phyloP scores from a whole-genome alignment of 2,329 filamentous ascomycete species.

The Penicillium sp. region DNA sequence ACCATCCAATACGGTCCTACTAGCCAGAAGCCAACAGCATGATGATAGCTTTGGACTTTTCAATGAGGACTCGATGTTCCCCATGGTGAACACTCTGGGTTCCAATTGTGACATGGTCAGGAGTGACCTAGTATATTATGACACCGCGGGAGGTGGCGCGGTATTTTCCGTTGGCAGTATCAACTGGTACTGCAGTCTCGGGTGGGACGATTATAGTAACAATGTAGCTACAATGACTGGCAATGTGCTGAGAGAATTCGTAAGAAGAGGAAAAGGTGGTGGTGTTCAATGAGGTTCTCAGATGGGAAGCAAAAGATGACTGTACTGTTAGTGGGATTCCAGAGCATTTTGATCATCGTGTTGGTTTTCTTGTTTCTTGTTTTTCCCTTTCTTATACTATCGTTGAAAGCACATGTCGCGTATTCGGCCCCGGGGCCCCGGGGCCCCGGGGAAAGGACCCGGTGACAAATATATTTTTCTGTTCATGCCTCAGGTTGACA shows the following conservation, averaged over 20 bases:
- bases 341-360: too few relatives aligned
- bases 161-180: conserved; percentile 1
- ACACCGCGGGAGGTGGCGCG: neutral
- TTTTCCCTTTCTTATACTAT: too few relatives aligned
- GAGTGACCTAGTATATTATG: neutral
- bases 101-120: neutral
- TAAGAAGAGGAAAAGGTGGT: neutral
- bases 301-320: neutral
- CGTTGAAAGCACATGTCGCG: too few relatives aligned
- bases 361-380: too few relatives aligned
- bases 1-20: conserved; percentile 26
- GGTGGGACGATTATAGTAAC: neutral
- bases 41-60: conserved; percentile 1
- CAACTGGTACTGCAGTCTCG: neutral
- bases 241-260: neutral
- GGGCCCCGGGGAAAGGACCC: too few relatives aligned
- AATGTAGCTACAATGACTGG: neutral
- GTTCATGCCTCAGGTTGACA: too few relatives aligned
- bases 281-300: neutral
- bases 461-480: too few relatives aligned
- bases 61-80: neutral
- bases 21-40: neutral
- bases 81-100: neutral
- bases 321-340: too few relatives aligned
- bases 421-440: too few relatives aligned